Conservation (phyloP, 148 eudicot genomes). For the Hydrangea macrophylla region DNA sequence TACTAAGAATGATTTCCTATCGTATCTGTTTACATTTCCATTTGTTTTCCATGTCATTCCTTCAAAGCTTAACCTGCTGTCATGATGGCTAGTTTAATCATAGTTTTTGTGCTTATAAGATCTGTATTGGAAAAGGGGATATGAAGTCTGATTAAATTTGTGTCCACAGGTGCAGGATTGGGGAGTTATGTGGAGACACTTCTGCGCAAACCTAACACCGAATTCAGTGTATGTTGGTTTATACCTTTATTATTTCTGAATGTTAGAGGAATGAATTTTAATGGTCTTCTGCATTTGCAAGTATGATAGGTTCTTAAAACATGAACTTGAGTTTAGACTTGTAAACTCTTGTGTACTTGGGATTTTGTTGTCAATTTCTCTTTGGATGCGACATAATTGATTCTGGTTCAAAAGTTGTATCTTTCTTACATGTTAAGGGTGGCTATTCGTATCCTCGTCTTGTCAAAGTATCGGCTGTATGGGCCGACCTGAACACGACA, state of each 20-base stretch:
- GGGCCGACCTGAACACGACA: too few relatives aligned
- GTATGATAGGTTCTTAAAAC: background rate
- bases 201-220: conserved; percentile 58
- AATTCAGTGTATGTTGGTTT: conserved; percentile 58
- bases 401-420: too few relatives aligned
- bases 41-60: background rate
- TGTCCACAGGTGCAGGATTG: conserved; percentile 72
- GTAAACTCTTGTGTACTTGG: background rate
- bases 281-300: background rate
- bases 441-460: too few relatives aligned
- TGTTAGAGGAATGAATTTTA: background rate
- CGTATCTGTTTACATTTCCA: background rate
- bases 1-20: background rate
- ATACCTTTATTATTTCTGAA: conserved; percentile 1
- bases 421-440: too few relatives aligned
- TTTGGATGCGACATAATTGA: background rate
- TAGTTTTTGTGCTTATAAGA: background rate
- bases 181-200: conserved; percentile 67
- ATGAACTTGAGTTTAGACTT: background rate
- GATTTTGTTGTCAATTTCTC: background rate
- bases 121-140: background rate
- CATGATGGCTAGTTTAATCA: background rate
- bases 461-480: too few relatives aligned
- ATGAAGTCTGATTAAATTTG: conserved; percentile 3
- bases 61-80: background rate